Conservation (phyloP, 78 protist species). For the Tieghemostelium lacteum region DNA sequence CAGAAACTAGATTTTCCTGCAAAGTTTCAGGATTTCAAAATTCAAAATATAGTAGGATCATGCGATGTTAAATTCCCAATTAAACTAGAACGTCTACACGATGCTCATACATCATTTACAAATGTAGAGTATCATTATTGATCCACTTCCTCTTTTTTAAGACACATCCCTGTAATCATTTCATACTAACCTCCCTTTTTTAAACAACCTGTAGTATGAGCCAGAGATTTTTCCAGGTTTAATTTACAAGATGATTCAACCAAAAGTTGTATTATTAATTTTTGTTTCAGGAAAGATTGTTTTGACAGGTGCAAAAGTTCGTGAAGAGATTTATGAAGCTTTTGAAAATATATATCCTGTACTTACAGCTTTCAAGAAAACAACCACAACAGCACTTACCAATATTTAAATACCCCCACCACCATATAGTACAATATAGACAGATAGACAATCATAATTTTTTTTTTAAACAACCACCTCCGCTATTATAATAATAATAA, state of each 20-base stretch:
- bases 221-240: conserved; percentile 99
- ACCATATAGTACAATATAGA: background rate
- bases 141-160: background rate
- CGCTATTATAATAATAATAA: too few species aligned
- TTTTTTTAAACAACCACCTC: too few species aligned
- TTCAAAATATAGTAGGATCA: conserved; percentile 96
- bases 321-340: conserved; percentile 83
- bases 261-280: conserved; percentile 95
- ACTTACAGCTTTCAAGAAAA: conserved; percentile 82
- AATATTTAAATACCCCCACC: too few species aligned
- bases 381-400: conserved; percentile 5
- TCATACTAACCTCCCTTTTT: background rate
- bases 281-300: conserved; percentile 98
- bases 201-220: conserved; percentile 87
- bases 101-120: conserved; percentile 78
- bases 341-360: conserved; percentile 91
- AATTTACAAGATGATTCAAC: conserved; percentile 91
- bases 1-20: conserved; percentile 87
- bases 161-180: background rate
- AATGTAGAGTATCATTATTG: background rate
- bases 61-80: conserved; percentile 96
- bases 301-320: conserved; percentile 96
- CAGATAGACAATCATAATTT: background rate
- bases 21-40: conserved; percentile 86
- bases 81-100: conserved; percentile 89